Evolutionary conservation across 2,329 filamentous ascomycete genomes (phyloP).

Genomic region (Chrysosphaeria jannelii): DNA sequence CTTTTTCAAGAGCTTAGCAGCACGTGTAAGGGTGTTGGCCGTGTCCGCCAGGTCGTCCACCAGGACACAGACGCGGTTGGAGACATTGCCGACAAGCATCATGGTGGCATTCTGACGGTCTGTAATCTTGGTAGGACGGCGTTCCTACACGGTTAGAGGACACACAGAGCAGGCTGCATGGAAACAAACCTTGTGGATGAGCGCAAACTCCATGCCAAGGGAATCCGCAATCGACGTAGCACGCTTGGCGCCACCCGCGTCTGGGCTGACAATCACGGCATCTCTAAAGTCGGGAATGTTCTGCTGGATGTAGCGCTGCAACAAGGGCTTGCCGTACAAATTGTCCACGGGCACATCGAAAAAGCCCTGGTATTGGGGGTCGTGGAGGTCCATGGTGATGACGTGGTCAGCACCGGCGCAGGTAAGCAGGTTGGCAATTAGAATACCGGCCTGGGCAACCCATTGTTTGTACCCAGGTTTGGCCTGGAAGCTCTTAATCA

Average conservation of each 20-base stretch:
- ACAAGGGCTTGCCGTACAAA: slow-evolving; percentile 55
- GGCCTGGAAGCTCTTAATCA: slow-evolving; percentile 31
- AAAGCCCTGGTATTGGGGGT: slow-evolving; percentile 93
- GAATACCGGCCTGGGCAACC: slow-evolving; percentile 88
- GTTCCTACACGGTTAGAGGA: slow-evolving; percentile 6
- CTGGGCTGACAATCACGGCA: slow-evolving; percentile 79
- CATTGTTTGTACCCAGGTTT: slow-evolving; percentile 93
- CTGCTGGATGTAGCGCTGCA: slow-evolving; percentile 42
- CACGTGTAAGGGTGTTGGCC: slow-evolving; percentile 85
- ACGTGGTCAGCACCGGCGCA: slow-evolving; percentile 91
- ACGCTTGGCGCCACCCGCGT: slow-evolving; percentile 87
- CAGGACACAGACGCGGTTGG: slow-evolving; percentile 47
- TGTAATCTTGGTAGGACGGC: slow-evolving; percentile 38
- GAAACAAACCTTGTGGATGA: slow-evolving; percentile 69
- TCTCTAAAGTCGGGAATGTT: slow-evolving; percentile 62
- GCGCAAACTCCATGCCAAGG: slow-evolving; percentile 77
- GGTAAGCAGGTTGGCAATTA: slow-evolving; percentile 79
- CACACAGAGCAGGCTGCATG: no score
- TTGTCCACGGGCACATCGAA: slow-evolving; percentile 98
- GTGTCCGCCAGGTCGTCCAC: slow-evolving; percentile 90
- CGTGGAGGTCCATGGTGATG: slow-evolving; percentile 84
- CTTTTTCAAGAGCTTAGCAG: slow-evolving; percentile 86
- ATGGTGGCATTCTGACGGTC: slow-evolving; percentile 55
- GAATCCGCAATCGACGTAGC: slow-evolving; percentile 86
- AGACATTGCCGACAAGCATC: slow-evolving; percentile 56